Evolutionary conservation across 306 rosid species (phyloP), one percentile per base, ranked within the genome.

Genomic region (Vicia faba): DNA sequence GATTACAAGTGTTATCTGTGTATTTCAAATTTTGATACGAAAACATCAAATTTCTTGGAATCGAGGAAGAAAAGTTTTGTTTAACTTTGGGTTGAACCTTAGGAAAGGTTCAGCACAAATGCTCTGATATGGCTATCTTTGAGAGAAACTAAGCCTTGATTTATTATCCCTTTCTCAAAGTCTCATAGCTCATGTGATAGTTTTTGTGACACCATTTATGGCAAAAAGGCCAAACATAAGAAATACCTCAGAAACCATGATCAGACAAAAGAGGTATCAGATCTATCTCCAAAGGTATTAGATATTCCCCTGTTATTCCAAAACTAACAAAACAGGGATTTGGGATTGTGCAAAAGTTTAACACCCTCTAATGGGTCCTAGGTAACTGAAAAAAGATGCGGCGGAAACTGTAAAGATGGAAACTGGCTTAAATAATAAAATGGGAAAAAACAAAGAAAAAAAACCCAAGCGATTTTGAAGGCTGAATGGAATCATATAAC

Each of bases 1-100:
- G 25, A 54, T n/a, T 38, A 33, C n/a, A 54, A 23, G 49, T 12
- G n/a, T 19, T 33, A 14, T 11, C 11, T 36, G 25, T 14, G 50
- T 11, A 25, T 25, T 13, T 13, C 5, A 1, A 13, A 44, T 45
- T 71, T 20, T 61, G 62, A 61, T 60, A 55, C 25, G 65, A 41
- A 40, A 7, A 29, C 6, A 35, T 15, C 64, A 63, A 72, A 16
- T 40, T 64, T 58, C 16, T 55, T 56, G 4, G 50, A 66, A 31
- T 56, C n/a, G 44, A 19, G 25, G 48, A 53, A 51, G 19, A 11
- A 26, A 25, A 14, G 2, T 20, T 73, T 40, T 8, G 5, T 13
- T 54, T 41, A 28, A 53, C 55, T 51, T 50, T 36, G 35, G 33
- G 28, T 54, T 53, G 25, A 73, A 54, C 64, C 19, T 56, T 45